These are phyloP conservation scores for Athelia psychrophila DNA, from an alignment of 1,284 basidiomycete species.

Conservation along the genomic window DNA sequence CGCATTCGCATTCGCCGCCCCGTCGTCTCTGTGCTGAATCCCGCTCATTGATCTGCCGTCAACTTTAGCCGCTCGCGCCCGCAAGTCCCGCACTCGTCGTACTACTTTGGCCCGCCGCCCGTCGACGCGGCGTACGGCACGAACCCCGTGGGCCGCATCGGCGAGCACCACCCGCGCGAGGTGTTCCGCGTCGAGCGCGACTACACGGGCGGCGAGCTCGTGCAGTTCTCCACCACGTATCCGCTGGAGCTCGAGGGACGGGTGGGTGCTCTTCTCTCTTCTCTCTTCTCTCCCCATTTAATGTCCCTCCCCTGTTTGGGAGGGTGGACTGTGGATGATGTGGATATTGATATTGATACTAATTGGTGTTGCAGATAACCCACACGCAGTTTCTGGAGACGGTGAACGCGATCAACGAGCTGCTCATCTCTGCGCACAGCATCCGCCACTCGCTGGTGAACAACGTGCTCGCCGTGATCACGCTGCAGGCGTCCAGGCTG, in stretches of 20 bases:
- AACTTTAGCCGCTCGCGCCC: conserved; percentile 38
- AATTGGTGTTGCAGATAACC: no score
- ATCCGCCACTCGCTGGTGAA: conserved; percentile 61
- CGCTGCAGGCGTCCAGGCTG: conserved; percentile 69
- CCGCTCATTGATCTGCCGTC: no score
- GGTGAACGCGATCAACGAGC: conserved; percentile 82
- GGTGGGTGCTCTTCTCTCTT: conserved; percentile 42
- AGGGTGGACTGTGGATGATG: no score
- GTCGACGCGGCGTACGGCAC: conserved; percentile 73
- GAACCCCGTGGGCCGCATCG: conserved; percentile 74
- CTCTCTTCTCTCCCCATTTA: conserved; percentile 7
- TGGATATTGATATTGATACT: no score
- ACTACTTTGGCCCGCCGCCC: conserved; percentile 80
- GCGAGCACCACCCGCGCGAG: conserved; percentile 81
- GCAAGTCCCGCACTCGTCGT: conserved; percentile 70
- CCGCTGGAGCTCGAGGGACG: conserved; percentile 82
- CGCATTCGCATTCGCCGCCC: no score
- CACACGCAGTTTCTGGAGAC: conserved; percentile 82
- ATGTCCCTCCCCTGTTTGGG: no score
- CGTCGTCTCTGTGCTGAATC: no score
- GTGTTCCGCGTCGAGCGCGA: conserved; percentile 81
- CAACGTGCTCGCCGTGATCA: conserved; percentile 69
- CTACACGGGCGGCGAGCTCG: conserved; percentile 76
- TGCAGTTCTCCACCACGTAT: conserved; percentile 78
- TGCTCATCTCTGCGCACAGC: conserved; percentile 76